These are phyloP conservation scores for Hansenula lynferdii DNA, from an alignment of 1,139 yeast species.

Conservation along the genomic window DNA sequence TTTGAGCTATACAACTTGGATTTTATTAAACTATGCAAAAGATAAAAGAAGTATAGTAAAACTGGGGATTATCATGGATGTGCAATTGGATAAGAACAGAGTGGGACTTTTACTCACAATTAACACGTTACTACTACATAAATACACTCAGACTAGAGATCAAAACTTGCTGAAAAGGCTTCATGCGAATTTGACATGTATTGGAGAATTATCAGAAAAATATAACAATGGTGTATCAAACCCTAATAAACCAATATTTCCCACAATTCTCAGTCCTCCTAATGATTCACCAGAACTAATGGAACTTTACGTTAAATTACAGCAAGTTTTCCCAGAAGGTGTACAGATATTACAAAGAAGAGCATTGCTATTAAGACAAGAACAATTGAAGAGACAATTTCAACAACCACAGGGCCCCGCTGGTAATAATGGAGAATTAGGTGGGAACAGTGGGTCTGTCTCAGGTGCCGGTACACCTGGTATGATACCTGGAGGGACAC, in stretches of 20 bases:
- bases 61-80: no score
- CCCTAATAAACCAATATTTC: constrained; percentile 14
- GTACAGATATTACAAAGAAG: constrained; percentile 16
- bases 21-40: no score
- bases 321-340: constrained; percentile 23
- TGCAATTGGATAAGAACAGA: constrained; percentile 1
- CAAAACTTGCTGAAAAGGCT: constrained; percentile 21
- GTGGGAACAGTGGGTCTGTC: no score
- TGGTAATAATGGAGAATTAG: no score
- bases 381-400: constrained; percentile 4
- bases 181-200: constrained; percentile 23
- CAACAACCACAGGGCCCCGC: no score
- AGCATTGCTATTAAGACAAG: constrained; percentile 8
- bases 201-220: constrained; percentile 22
- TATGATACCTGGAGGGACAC: no score
- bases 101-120: not conserved
- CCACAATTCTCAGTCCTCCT: constrained; percentile 19
- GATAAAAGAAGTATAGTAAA: no score
- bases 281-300: constrained; percentile 20
- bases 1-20: no score
- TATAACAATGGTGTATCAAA: constrained; percentile 11
- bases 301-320: constrained; percentile 19
- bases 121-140: not conserved
- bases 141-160: not conserved
- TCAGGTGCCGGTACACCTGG: no score